Evolutionary conservation across 805 yeast species (phyloP).

Genomic region (Ogataea ramenticola): DNA sequence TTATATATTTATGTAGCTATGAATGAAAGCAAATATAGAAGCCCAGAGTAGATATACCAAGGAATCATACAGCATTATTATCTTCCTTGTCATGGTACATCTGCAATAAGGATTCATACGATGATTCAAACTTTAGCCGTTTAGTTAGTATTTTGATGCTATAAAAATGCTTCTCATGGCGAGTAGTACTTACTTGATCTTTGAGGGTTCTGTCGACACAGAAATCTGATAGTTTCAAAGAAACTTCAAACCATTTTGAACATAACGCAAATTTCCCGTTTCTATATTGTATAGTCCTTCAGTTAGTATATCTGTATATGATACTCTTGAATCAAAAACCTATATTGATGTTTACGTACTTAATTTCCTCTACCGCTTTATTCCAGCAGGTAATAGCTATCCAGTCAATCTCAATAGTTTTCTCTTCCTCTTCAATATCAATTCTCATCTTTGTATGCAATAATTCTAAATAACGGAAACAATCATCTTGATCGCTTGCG

Average conservation of each 20-base stretch:
- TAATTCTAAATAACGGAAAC: background rate
- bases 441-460: background rate
- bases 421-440: background rate
- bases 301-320: background rate
- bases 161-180: no score
- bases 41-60: no score
- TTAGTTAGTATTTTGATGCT: no score
- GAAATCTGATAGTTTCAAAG: background rate
- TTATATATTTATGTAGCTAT: no score
- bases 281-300: background rate
- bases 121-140: background rate
- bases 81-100: no score
- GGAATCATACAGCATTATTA: no score
- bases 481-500: background rate
- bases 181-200: background rate
- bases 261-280: background rate
- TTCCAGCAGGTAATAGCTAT: constrained; percentile 32
- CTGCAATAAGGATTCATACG: background rate
- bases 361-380: constrained; percentile 24
- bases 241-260: background rate
- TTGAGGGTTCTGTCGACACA: background rate
- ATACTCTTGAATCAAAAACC: background rate
- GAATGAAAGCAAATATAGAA: no score
- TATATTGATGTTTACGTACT: constrained; percentile 16
- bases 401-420: constrained; percentile 28